phyloP scores from a whole-genome alignment of 1,139 yeast genomes.

The Pichia sp. region DNA sequence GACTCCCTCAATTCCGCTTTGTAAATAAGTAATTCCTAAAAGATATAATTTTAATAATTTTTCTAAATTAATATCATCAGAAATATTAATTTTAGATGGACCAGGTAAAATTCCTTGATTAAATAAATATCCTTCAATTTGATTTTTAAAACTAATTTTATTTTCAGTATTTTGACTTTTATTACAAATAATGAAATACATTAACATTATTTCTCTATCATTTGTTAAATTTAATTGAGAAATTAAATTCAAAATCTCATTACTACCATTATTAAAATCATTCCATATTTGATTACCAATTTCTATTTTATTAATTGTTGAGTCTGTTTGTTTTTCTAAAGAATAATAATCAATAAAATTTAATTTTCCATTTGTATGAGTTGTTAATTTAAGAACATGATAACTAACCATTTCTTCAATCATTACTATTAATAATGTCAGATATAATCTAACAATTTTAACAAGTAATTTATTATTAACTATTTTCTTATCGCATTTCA shows the following conservation, averaged over 20 bases:
- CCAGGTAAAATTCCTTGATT: too few species aligned
- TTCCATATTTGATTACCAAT: neutral
- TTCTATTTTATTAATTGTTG: neutral
- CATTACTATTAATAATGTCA: constrained; percentile 1
- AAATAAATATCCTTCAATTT: too few species aligned
- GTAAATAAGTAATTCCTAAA: too few species aligned
- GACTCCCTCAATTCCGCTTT: too few species aligned
- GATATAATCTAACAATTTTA: constrained; percentile 2
- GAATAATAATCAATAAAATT: constrained; percentile 3
- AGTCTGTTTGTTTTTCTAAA: neutral
- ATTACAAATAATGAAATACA: too few species aligned
- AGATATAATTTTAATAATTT: too few species aligned
- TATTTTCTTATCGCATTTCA: neutral
- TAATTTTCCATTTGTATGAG: neutral
- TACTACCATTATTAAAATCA: neutral
- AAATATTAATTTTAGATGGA: too few species aligned
- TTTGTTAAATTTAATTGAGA: too few species aligned
- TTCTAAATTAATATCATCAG: too few species aligned
- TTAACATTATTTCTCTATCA: too few species aligned
- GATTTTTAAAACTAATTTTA: constrained; percentile 3
- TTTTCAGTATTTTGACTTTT: neutral
- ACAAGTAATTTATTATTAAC: neutral
- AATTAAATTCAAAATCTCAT: too few species aligned
- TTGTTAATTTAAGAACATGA: constrained; percentile 1
- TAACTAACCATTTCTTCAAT: constrained; percentile 5